Evolutionary conservation across 2,329 filamentous ascomycete genomes (phyloP).

Genomic region (Exophiala xenobiotica): DNA sequence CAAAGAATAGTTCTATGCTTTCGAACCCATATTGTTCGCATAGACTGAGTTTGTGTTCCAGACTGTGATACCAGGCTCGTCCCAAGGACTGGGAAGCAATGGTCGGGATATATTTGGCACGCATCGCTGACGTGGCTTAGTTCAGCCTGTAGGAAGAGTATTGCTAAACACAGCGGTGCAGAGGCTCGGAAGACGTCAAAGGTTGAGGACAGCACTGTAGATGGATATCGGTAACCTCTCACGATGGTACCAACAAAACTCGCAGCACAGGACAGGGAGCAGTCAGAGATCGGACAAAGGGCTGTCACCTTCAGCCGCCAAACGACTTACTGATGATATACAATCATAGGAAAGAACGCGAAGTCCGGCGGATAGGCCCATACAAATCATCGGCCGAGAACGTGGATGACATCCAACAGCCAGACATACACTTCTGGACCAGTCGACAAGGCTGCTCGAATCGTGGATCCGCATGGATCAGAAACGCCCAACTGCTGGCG

Average conservation of each 20-base stretch:
- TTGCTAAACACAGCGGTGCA: neutral
- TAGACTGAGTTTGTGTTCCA: slow-evolving; percentile 67
- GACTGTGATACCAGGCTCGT: slow-evolving; percentile 66
- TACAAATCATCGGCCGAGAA: too few relatives aligned
- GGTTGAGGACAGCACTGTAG: too few relatives aligned
- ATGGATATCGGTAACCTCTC: too few relatives aligned
- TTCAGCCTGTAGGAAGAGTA: too few relatives aligned
- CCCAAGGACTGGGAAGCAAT: slow-evolving; percentile 79
- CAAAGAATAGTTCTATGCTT: slow-evolving; percentile 75
- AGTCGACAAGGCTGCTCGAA: neutral
- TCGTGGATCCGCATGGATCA: neutral
- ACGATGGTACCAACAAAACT: too few relatives aligned
- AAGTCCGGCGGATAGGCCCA: too few relatives aligned
- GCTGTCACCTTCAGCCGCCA: too few relatives aligned
- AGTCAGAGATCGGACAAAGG: too few relatives aligned
- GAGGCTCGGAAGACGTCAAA: neutral
- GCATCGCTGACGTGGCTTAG: slow-evolving; percentile 14
- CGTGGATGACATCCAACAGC: too few relatives aligned
- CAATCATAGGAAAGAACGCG: too few relatives aligned
- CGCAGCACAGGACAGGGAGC: too few relatives aligned
- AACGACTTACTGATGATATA: too few relatives aligned
- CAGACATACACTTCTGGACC: neutral
- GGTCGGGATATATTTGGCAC: slow-evolving; percentile 45
- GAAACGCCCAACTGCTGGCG: slow-evolving; percentile 4
- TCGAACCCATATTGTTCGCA: slow-evolving; percentile 64